Percentiles rank a stretch among this genome's conserved stretches.
Evolutionary conservation across 805 yeast species (phyloP).

Genomic region (Kodamaea kaohsiungensis): DNA sequence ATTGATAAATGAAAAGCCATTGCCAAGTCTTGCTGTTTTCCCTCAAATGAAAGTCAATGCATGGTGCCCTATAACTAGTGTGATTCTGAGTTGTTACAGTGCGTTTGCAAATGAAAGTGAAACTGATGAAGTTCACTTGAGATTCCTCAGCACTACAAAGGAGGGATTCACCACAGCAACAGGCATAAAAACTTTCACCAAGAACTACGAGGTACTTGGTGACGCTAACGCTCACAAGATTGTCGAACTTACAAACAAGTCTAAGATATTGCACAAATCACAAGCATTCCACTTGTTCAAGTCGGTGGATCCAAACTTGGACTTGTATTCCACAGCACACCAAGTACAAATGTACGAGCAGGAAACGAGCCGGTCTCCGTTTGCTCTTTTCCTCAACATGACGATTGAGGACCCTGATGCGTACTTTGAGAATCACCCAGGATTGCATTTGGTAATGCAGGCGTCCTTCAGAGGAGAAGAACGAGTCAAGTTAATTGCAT

Average conservation of each 20-base stretch:
- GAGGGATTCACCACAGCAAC: constrained; percentile 24
- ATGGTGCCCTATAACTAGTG: constrained; percentile 64
- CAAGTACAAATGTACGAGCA: constrained; percentile 49
- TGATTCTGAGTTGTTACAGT: constrained; percentile 50
- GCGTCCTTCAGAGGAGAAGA: constrained; percentile 25
- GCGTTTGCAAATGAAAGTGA: constrained; percentile 17
- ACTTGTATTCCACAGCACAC: constrained; percentile 69
- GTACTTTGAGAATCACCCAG: constrained; percentile 20
- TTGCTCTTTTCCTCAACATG: constrained; percentile 67
- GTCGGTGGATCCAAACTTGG: constrained; percentile 32
- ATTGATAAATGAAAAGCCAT: constrained; percentile 78
- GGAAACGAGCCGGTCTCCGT: constrained; percentile 62
- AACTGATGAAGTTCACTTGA: constrained; percentile 19
- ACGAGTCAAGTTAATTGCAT: constrained; percentile 18
- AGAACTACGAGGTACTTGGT: constrained; percentile 28
- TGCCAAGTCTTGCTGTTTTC: constrained; percentile 47
- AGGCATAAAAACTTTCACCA: constrained; percentile 20
- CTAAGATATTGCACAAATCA: constrained; percentile 71
- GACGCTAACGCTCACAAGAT: constrained; percentile 32
- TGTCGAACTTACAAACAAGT: constrained; percentile 61
- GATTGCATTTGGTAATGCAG: constrained; percentile 49
- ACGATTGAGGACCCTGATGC: constrained; percentile 33
- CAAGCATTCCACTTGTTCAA: constrained; percentile 87
- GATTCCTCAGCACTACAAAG: constrained; percentile 28
- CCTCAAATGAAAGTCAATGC: constrained; percentile 69